phyloP scores from a whole-genome alignment of 345 rosid genomes.

The Boechera stricta region DNA sequence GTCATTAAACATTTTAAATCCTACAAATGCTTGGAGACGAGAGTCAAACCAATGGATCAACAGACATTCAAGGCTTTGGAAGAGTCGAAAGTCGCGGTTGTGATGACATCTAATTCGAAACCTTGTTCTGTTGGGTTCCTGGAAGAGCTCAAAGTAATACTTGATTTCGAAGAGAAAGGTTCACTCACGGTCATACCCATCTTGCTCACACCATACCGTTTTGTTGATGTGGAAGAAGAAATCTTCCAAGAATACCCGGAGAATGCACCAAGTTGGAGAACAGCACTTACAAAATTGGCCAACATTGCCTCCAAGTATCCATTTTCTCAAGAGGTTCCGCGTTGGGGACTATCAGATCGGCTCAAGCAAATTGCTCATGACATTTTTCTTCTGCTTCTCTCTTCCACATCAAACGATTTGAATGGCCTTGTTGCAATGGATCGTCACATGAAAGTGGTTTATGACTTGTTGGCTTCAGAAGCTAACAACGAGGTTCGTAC shows the following conservation, averaged over 20 bases:
- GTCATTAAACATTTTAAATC: too few relatives aligned
- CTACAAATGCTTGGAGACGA: not conserved
- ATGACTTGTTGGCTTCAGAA: constrained; percentile 12
- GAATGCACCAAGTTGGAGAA: not conserved
- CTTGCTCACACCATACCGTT: not conserved
- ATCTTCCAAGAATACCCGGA: not conserved
- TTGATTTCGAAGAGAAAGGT: not conserved
- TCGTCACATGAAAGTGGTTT: constrained; percentile 10
- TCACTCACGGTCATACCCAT: constrained; percentile 29
- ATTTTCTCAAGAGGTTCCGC: too few relatives aligned
- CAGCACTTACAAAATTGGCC: not conserved
- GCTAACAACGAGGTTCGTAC: not conserved
- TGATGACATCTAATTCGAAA: too few relatives aligned
- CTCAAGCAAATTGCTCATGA: not conserved
- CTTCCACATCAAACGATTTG: not conserved
- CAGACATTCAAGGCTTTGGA: not conserved
- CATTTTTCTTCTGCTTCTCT: not conserved
- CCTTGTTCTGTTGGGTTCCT: too few relatives aligned
- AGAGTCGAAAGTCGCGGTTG: not conserved
- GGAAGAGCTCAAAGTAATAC: too few relatives aligned
- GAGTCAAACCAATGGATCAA: not conserved
- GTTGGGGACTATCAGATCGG: too few relatives aligned
- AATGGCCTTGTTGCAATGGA: constrained; percentile 25
- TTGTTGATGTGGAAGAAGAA: not conserved
- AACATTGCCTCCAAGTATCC: not conserved